These are phyloP conservation scores for Carex myosuroides DNA, from an alignment of 176 grass and related monocot genomes.

Conservation along the genomic window DNA sequence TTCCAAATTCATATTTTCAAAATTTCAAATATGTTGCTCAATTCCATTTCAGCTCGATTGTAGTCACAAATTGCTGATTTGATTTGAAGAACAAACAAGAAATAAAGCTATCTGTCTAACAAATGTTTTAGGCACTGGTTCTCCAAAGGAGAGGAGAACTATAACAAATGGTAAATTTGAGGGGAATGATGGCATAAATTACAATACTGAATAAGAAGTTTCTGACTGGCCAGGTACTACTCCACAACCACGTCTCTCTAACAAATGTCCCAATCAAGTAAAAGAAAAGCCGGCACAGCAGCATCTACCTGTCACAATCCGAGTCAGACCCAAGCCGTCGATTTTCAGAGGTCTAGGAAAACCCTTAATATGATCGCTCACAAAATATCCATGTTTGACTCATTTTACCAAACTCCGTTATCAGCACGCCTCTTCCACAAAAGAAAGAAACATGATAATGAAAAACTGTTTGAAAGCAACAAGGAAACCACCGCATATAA, in stretches of 20 bases:
- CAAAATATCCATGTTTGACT: not conserved
- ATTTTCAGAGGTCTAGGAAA: constrained; percentile 4
- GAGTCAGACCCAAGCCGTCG: not conserved
- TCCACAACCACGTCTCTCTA: constrained; percentile 13
- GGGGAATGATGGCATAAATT: not conserved
- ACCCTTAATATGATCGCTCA: not conserved
- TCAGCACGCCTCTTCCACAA: constrained; percentile 3
- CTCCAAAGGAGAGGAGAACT: not conserved
- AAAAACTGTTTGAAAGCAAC: not conserved
- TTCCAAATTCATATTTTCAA: not conserved
- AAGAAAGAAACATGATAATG: constrained; percentile 1
- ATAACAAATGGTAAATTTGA: not conserved
- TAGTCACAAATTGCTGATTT: not conserved
- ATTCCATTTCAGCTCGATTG: not conserved
- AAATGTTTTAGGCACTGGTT: not conserved
- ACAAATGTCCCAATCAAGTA: constrained; percentile 10
- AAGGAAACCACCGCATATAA: not conserved
- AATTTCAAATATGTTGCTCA: too few relatives aligned
- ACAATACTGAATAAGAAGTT: not conserved
- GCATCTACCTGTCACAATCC: not conserved
- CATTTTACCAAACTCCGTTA: not conserved
- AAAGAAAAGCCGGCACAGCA: not conserved
- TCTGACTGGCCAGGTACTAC: constrained; percentile 1
- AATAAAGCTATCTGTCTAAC: not conserved
- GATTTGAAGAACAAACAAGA: not conserved